Evolutionary conservation across 1,139 yeast genomes (phyloP), one percentile per base, ranked within the genome.

Genomic region (Hyphopichia burtonii): DNA sequence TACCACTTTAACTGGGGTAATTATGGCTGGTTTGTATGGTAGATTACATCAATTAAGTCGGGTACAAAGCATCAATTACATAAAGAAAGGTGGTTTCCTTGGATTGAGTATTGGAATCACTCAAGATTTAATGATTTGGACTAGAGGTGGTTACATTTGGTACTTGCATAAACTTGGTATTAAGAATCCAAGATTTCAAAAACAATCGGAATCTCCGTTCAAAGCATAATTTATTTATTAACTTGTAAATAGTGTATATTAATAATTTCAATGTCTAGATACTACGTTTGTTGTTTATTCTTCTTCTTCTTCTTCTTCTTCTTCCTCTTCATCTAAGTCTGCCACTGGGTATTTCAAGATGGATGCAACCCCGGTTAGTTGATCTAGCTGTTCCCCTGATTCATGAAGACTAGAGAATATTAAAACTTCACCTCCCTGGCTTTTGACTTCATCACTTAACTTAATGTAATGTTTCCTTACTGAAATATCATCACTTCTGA

Each of bases 351-450:
- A 93, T 48, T 82, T 83, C 52, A 91, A 68, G 34, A 93, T 76
- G 39, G 90, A 94, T 0, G 98, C 99, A 35, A 90, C 78, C 39
- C 99, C 99, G 0, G 96, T 88, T 49, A 93, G 74, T 53, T 86
- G 91, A 58, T 89, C 88, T 44, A 93, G 68, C 61, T 93, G 97
- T 48, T 82, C 86, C 10, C 99, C 99, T 4, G 93, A 79, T 47
- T 86, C 94, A 58, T 93, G 98, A 55, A 90, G 65, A 50, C 95
- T 84, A 31, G 96, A 87, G 53, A 91, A 87, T 1, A 91, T 74
- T 11, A 80, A 71, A 4, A 86, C 95, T 41, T 86, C 84, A 4
- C 94, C 95, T 9, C 96, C 96, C 35, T 71, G 69, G 5, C 65
- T 66, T 55, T 80, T 80, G 11, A 89, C 96, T 16, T 72, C 63